Base-by-base conservation (phyloP, 1,284 basidiomycete genomes). In the Marasmius fiardii region DNA sequence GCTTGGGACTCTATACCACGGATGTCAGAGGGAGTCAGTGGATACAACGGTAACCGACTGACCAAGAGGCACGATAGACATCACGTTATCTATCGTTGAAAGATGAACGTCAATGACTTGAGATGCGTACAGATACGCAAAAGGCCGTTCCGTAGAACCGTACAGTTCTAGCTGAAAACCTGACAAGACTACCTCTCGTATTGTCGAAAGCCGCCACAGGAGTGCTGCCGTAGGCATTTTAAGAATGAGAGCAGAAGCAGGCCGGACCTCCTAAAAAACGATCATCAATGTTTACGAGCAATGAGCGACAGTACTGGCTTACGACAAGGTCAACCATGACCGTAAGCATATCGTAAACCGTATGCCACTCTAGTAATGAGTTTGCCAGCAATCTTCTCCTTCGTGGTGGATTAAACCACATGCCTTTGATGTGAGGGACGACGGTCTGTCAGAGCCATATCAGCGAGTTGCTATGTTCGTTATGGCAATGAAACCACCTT, bases 111-210 rank as follows among this genome's bases (percentile, higher is more conserved):
- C 77, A 1, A 86, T 68, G 1, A 90, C 74, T 44, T 78, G 74
- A 1, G 76, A 64, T 6, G 76, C 70, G 63, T 90, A 88, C 86
- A 89, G 92, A 70, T 92, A 92, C 4, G 88, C 83, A 59, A 88
- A 81, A 0, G 85, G 74, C 43, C 75, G 78, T 64, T 93, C 91
- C 41, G 86, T 79, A 0, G 74, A 67, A 7, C 80, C 74, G 63
- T 93, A 92, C 7, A 94, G 69, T 44, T 89, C 85, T 24, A 92
- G 72, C 65, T 92, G 89, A 60, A 91, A 88, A 1, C 90, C 92
- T 0, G 87, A 83, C 49, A 88, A 72, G 8, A 91, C 70, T 18
- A 93, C 75, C 60, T 93, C 88, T 37, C 82, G 76, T 10, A 90
- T 76, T 21, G 80, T 72, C 4, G 78, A 72, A 23, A 91, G 68